Evolutionary conservation across 2,329 filamentous ascomycete species (phyloP).

Genomic region (Dryadomyces quercus-mongolicae): DNA sequence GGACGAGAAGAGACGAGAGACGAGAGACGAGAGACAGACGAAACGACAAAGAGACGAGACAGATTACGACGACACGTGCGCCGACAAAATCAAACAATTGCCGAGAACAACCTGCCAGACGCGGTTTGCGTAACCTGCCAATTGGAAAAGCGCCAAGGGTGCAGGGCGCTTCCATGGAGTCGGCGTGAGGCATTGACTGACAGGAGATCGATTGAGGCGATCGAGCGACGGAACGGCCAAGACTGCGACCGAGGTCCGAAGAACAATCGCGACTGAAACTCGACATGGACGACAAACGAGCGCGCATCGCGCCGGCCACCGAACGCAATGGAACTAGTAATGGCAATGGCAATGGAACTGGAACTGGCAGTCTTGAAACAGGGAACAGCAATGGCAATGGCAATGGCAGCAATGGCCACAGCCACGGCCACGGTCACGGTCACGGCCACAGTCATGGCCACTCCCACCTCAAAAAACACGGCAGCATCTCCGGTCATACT

Average conservation of each 20-base stretch:
- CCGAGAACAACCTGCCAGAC: no score
- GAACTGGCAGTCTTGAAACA: no score
- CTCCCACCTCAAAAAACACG: neutral
- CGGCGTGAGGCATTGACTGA: neutral
- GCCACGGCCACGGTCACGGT: neutral
- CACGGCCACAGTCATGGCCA: neutral
- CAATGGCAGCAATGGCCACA: neutral
- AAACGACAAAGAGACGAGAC: neutral
- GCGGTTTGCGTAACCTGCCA: neutral
- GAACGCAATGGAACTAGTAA: neutral
- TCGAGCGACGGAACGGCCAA: neutral
- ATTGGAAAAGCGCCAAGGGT: neutral
- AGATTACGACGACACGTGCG: neutral
- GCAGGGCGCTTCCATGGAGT: neutral
- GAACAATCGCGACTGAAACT: neutral
- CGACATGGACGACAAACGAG: neutral
- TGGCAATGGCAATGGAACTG: neutral
- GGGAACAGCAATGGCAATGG: no score
- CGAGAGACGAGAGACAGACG: neutral
- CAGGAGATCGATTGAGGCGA: neutral
- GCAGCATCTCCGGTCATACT: conserved; percentile 3
- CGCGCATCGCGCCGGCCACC: neutral
- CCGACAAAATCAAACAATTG: neutral
- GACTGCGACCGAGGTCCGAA: neutral
- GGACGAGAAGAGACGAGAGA: neutral